Evolutionary conservation across 1,284 basidiomycete genomes (phyloP), one percentile per base, ranked within the genome.

Genomic region (Apiotrichum laibachii): DNA sequence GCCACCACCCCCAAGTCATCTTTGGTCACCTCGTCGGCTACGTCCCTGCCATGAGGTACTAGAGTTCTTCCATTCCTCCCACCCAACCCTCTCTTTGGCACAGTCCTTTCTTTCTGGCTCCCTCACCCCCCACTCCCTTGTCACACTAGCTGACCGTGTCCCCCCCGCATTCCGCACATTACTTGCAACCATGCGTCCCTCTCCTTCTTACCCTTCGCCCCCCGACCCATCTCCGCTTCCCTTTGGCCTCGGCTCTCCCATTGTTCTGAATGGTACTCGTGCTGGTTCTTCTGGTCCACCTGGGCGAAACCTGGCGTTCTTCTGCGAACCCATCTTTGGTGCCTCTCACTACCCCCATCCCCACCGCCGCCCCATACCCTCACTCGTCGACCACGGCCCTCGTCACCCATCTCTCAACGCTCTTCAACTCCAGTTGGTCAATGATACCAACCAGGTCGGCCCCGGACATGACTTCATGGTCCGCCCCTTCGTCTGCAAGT

Each of bases 401-500:
- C 7, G 8, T 13, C 37, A 37, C 37, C 37, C 26, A 9, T 42
- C 33, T 26, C 13, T 12, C 49, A 34, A 46, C 39, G n/a, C 45
- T 35, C 53, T 52, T 42, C 55, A 63, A 45, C 39, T 50, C 44
- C 72, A 77, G 74, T 68, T 77, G 40, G 72, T 77, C 50, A 72
- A 76, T 63, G 76, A 78, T 46, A 61, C 67, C 63, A 75, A 75
- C 60, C 67, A 67, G 31, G 68, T 71, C 31, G 70, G 72, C 21
- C 67, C 69, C 33, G 72, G 66, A 44, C 73, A 70, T 62, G 69
- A 66, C 55, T 64, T 61, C 48, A 62, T 59, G 22, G 57, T 63
- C 31, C 65, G 77, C 50, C 75, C 77, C 18, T 78, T 73, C 59
- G 68, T 72, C 42, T 81, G 80, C 65, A 71, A 72, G 44, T 74